Evolutionary conservation across 305 asterid species (phyloP).

Genomic region (Fraxinus angustifolia): DNA sequence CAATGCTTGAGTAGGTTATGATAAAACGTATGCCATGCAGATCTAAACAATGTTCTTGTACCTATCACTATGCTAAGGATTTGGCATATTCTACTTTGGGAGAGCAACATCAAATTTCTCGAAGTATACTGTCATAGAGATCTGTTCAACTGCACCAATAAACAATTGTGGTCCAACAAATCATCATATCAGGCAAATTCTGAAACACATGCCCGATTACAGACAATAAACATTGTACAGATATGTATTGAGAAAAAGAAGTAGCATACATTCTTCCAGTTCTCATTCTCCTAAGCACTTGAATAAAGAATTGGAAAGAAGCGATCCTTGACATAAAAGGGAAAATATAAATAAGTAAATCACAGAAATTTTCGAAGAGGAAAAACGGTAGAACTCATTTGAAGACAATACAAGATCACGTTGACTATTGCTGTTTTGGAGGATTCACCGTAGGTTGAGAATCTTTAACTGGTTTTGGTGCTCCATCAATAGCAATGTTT

Average conservation of each 20-base stretch:
- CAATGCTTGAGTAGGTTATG: not conserved
- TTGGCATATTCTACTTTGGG: not conserved
- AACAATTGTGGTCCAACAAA: slow-evolving; percentile 18
- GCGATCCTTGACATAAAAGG: not conserved
- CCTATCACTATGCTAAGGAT: not conserved
- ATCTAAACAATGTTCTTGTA: not conserved
- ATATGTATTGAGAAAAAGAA: not conserved
- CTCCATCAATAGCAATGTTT: slow-evolving; percentile 36
- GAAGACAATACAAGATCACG: not conserved
- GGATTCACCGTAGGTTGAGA: slow-evolving; percentile 21
- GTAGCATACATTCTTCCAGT: not conserved
- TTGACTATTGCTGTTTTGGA: slow-evolving; percentile 3
- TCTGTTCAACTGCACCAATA: slow-evolving; percentile 1
- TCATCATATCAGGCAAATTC: not conserved
- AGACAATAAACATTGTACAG: not conserved
- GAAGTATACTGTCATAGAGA: not conserved
- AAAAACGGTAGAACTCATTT: not conserved
- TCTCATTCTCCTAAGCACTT: not conserved
- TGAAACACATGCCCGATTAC: not conserved
- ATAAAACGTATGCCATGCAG: not conserved
- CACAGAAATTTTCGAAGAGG: not conserved
- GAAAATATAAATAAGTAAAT: not conserved
- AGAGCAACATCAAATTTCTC: not conserved
- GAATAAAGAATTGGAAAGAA: not conserved
- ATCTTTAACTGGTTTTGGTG: slow-evolving; percentile 21